Conservation (phyloP, 1,139 yeast genomes). For the Debaryomyces robertsiae region DNA sequence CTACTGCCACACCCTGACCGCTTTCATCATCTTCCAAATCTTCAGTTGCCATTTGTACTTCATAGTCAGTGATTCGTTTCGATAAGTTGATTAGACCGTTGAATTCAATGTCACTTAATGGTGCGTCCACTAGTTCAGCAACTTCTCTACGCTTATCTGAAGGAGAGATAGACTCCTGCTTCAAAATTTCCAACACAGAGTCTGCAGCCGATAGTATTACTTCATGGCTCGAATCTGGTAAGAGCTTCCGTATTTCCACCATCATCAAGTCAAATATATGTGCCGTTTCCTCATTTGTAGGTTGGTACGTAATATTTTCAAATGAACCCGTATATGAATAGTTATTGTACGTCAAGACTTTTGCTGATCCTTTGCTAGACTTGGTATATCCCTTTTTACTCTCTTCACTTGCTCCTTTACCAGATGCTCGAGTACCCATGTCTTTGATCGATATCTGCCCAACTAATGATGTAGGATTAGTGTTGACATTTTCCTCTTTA, state of each 20-base stretch:
- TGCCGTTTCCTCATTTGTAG: constrained; percentile 29
- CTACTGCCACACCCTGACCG: constrained; percentile 26
- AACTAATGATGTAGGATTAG: constrained; percentile 65
- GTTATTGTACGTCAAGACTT: constrained; percentile 11
- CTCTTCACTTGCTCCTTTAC: constrained; percentile 11
- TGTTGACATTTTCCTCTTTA: constrained; percentile 44
- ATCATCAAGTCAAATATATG: constrained; percentile 33
- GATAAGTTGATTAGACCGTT: constrained; percentile 55
- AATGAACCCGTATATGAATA: constrained; percentile 20
- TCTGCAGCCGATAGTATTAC: constrained; percentile 66
- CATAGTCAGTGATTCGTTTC: constrained; percentile 60
- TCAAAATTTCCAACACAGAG: constrained; percentile 60
- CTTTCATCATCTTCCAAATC: constrained; percentile 23
- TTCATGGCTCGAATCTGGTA: constrained; percentile 45
- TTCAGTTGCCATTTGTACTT: constrained; percentile 27
- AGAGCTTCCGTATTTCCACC: constrained; percentile 27
- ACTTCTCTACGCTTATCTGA: constrained; percentile 38
- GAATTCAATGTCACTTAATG: constrained; percentile 50
- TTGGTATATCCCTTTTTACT: constrained; percentile 3
- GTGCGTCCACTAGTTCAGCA: constrained; percentile 46
- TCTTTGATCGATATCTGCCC: constrained; percentile 67
- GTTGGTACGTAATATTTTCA: constrained; percentile 29
- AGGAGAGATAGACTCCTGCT: constrained; percentile 40
- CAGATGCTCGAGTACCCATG: constrained; percentile 59
- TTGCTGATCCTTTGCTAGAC: not conserved